A percentile compares a stretch with the other conserved stretches of the same genome.
Evolutionary conservation across 257 asterid species (phyloP).

Genomic region (Galeopsis tetrahit): DNA sequence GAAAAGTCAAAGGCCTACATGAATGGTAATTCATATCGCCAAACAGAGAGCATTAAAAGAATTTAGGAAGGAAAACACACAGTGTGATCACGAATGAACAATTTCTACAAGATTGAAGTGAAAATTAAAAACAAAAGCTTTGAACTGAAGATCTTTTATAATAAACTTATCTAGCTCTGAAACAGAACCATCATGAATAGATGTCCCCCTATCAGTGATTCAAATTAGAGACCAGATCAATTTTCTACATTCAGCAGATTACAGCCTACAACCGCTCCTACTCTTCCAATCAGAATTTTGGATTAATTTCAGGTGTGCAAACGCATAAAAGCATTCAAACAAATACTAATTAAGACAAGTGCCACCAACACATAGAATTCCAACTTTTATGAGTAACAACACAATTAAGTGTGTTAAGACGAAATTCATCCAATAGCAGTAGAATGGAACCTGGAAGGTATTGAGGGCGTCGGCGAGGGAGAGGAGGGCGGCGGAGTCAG

Average conservation of each 20-base stretch:
- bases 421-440: background rate
- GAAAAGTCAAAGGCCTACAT: constrained; percentile 24
- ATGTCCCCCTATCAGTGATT: background rate
- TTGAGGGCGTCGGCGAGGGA: constrained; percentile 85
- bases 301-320: background rate
- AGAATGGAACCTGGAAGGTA: constrained; percentile 71
- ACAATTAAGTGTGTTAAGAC: background rate
- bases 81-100: background rate
- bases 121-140: constrained; percentile 6
- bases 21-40: constrained; percentile 15
- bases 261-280: constrained; percentile 14
- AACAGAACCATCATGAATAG: constrained; percentile 13
- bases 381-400: background rate
- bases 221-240: constrained; percentile 5
- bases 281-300: constrained; percentile 6
- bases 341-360: constrained; percentile 4
- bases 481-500: constrained; percentile 58
- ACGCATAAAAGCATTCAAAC: constrained; percentile 13
- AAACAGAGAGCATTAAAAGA: background rate
- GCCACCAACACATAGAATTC: constrained; percentile 2
- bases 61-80: constrained; percentile 1
- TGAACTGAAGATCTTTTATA: constrained; percentile 11
- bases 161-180: constrained; percentile 13
- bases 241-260: constrained; percentile 20
- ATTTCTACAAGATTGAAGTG: constrained; percentile 22